These are phyloP conservation scores for Phanerodontia chrysosporium DNA, from an alignment of 768 basidiomycete genomes.

Conservation along the genomic window DNA sequence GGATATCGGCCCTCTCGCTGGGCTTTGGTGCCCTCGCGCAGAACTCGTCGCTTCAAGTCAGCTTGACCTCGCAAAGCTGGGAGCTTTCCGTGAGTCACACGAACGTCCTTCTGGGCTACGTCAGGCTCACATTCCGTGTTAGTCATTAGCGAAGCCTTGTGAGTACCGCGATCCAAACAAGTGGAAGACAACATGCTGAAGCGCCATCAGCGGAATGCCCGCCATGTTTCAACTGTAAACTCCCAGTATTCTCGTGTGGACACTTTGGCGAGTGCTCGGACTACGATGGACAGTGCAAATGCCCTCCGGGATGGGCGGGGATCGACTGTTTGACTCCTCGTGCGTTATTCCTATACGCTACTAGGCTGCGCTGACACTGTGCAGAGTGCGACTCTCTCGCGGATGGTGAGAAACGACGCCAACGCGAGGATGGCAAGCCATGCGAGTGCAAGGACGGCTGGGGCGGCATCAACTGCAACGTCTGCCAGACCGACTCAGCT, in stretches of 20 bases:
- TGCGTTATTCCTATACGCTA: constrained; percentile 39
- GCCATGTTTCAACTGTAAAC: constrained; percentile 93
- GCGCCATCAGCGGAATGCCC: constrained; percentile 51
- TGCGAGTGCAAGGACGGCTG: constrained; percentile 95
- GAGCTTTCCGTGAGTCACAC: constrained; percentile 4
- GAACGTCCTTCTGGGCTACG: background rate
- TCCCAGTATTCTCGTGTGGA: constrained; percentile 88
- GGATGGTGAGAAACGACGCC: constrained; percentile 80
- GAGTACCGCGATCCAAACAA: background rate
- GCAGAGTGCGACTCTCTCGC: constrained; percentile 92
- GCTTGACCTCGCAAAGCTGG: constrained; percentile 1
- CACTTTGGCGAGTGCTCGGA: constrained; percentile 89
- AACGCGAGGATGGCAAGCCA: constrained; percentile 67
- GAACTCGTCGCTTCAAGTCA: background rate
- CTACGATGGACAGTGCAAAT: constrained; percentile 94
- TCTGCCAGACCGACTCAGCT: constrained; percentile 79
- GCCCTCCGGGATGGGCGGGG: constrained; percentile 96
- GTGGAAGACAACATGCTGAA: background rate
- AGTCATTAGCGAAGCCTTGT: constrained; percentile 8
- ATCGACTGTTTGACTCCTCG: constrained; percentile 92
- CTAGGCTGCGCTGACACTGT: constrained; percentile 4
- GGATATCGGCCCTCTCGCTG: background rate
- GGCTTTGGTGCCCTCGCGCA: background rate
- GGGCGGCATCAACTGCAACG: constrained; percentile 97
- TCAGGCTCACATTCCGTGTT: background rate